phyloP scores from a whole-genome alignment of 179 eudicot genomes.

The Kewa caespitosa region DNA sequence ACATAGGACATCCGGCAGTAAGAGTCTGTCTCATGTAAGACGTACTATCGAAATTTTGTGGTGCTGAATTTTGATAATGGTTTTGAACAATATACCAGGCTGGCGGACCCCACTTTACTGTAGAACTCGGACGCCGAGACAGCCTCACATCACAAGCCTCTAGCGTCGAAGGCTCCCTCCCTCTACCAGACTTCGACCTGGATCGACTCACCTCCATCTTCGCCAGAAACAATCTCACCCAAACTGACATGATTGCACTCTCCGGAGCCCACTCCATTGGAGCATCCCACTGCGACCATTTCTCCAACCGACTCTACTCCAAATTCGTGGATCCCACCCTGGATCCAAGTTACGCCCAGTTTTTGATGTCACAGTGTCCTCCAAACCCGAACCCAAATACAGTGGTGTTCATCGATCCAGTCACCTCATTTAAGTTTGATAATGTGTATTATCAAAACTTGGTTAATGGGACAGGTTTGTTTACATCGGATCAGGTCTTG shows the following conservation, averaged over 20 bases:
- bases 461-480: slow-evolving; percentile 11
- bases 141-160: slow-evolving; percentile 17
- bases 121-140: slow-evolving; percentile 26
- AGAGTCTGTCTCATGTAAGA: no score
- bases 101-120: slow-evolving; percentile 22
- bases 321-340: slow-evolving; percentile 18
- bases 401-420: slow-evolving; percentile 6
- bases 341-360: slow-evolving; percentile 15
- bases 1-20: no score
- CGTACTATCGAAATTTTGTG: no score
- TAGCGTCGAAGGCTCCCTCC: slow-evolving; percentile 11
- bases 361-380: slow-evolving; percentile 16
- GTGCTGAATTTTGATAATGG: no score
- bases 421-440: slow-evolving; percentile 7
- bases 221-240: neutral
- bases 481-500: slow-evolving; percentile 24
- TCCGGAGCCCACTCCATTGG: slow-evolving; percentile 30
- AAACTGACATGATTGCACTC: slow-evolving; percentile 24
- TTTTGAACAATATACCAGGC: slow-evolving; percentile 12
- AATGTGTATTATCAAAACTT: slow-evolving; percentile 17
- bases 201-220: slow-evolving; percentile 3
- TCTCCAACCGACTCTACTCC: slow-evolving; percentile 17
- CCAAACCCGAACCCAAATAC: neutral
- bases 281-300: slow-evolving; percentile 15
- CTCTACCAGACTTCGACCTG: slow-evolving; percentile 11